phyloP scores from a whole-genome alignment of 2,329 filamentous ascomycete genomes.

The Colletotrichum abscissum region DNA sequence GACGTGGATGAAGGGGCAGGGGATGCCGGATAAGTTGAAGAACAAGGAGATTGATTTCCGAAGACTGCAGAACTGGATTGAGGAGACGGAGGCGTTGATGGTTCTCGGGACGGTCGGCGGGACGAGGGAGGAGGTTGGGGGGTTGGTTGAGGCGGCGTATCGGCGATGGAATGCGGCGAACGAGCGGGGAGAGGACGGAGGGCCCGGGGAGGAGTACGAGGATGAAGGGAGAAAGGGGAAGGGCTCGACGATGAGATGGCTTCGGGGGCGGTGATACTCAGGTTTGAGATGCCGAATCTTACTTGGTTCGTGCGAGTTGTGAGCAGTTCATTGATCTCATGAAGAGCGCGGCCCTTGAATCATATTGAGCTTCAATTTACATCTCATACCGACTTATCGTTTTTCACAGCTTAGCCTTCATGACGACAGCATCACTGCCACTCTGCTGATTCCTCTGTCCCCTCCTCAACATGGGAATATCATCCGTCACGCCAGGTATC shows the following conservation, averaged over 20 bases:
- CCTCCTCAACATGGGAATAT: conserved; percentile 39
- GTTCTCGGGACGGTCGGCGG: conserved; percentile 54
- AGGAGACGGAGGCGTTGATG: conserved; percentile 61
- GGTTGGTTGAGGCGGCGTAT: conserved; percentile 55
- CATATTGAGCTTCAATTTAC: neutral
- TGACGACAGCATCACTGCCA: neutral
- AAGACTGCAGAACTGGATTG: conserved; percentile 63
- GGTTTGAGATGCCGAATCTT: neutral
- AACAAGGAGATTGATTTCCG: conserved; percentile 59
- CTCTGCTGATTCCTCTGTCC: conserved; percentile 1
- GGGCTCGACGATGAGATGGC: neutral
- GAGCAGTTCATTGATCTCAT: too few relatives aligned
- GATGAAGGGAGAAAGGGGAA: neutral
- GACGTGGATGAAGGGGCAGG: conserved; percentile 64
- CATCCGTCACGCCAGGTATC: conserved; percentile 61
- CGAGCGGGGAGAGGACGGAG: conserved; percentile 53
- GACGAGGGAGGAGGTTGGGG: conserved; percentile 54
- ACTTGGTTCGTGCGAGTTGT: neutral
- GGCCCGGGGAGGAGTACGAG: conserved; percentile 41
- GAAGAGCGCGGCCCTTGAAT: too few relatives aligned
- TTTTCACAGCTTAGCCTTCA: neutral
- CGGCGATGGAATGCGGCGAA: conserved; percentile 56
- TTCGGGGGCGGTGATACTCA: neutral
- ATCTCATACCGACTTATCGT: too few relatives aligned
- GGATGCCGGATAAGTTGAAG: conserved; percentile 58